A percentile compares a stretch with the other conserved stretches of the same genome.
phyloP scores from a whole-genome alignment of 148 eudicot species.

The Vaccinium macrocarpon region DNA sequence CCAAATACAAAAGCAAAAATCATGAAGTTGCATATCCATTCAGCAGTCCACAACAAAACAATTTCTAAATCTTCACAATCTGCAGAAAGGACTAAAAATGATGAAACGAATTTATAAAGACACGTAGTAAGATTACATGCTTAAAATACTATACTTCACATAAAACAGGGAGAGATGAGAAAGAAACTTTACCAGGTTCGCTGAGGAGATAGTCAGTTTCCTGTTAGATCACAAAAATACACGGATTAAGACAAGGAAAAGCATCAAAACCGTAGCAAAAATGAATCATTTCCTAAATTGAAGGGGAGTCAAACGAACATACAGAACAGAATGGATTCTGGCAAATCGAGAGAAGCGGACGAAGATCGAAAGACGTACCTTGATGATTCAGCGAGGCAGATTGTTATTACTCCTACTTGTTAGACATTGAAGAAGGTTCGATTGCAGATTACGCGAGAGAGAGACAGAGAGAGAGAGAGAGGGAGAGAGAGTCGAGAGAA shows the following conservation, averaged over 20 bases:
- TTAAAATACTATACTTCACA: background rate
- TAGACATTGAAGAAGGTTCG: slow-evolving; percentile 43
- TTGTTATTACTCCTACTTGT: slow-evolving; percentile 37
- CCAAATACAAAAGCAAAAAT: too few species aligned
- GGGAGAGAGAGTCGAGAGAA: too few species aligned
- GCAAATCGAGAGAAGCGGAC: slow-evolving; percentile 15
- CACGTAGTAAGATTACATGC: background rate
- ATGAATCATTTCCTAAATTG: background rate
- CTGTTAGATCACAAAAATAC: slow-evolving; percentile 36
- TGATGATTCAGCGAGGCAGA: slow-evolving; percentile 66
- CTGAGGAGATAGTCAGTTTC: slow-evolving; percentile 97
- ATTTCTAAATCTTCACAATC: background rate
- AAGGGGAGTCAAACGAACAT: background rate
- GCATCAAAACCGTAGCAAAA: background rate
- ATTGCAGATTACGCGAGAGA: slow-evolving; percentile 20
- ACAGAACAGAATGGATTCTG: background rate
- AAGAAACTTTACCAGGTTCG: slow-evolving; percentile 63
- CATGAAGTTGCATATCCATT: too few species aligned
- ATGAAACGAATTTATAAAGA: background rate
- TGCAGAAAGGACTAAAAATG: background rate
- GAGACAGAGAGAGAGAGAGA: slow-evolving; percentile 17
- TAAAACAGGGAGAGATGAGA: background rate
- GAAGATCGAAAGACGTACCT: slow-evolving; percentile 37
- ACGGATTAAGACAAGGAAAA: slow-evolving; percentile 1
- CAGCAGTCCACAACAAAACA: background rate